Evolutionary conservation across 1,139 yeast genomes (phyloP).

Genomic region (Taiozyma sp.): DNA sequence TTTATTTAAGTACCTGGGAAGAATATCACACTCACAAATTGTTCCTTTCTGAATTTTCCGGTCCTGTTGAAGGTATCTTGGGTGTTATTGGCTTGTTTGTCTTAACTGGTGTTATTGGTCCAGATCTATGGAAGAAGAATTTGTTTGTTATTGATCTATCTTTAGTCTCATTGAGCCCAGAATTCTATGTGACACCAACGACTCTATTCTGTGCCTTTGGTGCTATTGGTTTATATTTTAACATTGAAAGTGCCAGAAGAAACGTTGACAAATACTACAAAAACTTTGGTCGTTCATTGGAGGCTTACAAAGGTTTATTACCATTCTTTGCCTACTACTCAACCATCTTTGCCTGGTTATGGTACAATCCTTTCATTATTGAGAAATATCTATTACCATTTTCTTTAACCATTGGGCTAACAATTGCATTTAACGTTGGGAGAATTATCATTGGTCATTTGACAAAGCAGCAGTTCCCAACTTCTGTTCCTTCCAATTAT

Average conservation of each 20-base stretch:
- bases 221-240: constrained; percentile 55
- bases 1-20: constrained; percentile 93
- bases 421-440: constrained; percentile 82
- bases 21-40: constrained; percentile 88
- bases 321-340: constrained; percentile 70
- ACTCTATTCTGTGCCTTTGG: constrained; percentile 46
- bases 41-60: constrained; percentile 74
- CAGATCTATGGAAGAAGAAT: constrained; percentile 53
- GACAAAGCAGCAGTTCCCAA: constrained; percentile 74
- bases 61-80: constrained; percentile 93
- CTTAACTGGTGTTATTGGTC: constrained; percentile 65
- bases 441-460: constrained; percentile 85
- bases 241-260: constrained; percentile 63
- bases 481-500: constrained; percentile 60
- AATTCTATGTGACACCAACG: constrained; percentile 30
- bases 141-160: constrained; percentile 22
- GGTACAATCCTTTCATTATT: constrained; percentile 41
- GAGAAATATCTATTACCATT: constrained; percentile 49
- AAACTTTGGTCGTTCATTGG: constrained; percentile 28
- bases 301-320: constrained; percentile 56
- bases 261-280: constrained; percentile 59
- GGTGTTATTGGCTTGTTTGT: constrained; percentile 51
- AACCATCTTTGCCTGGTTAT: constrained; percentile 42
- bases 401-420: constrained; percentile 62
- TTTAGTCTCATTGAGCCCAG: constrained; percentile 11